Conservation (phyloP, 2,329 filamentous ascomycete species). For the Aaosphaeria arxii region DNA sequence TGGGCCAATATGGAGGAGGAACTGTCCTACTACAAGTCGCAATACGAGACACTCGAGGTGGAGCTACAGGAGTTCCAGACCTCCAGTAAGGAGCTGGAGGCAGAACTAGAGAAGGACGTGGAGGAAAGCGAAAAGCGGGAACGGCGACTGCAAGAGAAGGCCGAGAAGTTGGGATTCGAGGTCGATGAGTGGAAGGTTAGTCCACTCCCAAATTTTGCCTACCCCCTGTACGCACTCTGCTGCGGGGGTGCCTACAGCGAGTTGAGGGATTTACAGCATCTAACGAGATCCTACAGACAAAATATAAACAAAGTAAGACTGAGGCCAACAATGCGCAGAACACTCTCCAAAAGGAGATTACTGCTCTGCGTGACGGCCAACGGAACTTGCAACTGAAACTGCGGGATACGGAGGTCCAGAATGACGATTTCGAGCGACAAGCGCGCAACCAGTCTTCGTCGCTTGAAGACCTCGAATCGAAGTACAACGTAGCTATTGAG, state of each 20-base stretch:
- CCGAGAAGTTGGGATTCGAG: conserved; percentile 79
- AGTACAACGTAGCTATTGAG: conserved; percentile 94
- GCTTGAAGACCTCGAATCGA: conserved; percentile 93
- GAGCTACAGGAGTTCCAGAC: conserved; percentile 93
- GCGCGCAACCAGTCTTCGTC: conserved; percentile 94
- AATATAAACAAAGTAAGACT: conserved; percentile 91
- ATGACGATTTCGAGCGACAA: conserved; percentile 97
- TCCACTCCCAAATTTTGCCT: conserved; percentile 4
- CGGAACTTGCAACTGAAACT: conserved; percentile 77
- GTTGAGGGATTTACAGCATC: background rate
- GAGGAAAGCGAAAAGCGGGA: conserved; percentile 94
- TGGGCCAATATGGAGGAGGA: conserved; percentile 62
- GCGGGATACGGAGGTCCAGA: conserved; percentile 94
- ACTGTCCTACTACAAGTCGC: conserved; percentile 89
- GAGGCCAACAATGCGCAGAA: conserved; percentile 85
- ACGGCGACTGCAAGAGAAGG: conserved; percentile 79
- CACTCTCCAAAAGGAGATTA: conserved; percentile 91
- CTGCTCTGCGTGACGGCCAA: conserved; percentile 79
- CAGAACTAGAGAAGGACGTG: conserved; percentile 92
- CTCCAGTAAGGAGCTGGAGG: conserved; percentile 90
- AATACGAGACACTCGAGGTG: conserved; percentile 88
- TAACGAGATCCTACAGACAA: conserved; percentile 58
- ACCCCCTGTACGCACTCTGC: background rate
- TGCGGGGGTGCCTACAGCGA: background rate
- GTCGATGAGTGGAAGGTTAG: conserved; percentile 97